phyloP scores from a whole-genome alignment of 108 stramenopile species.

The Nitzschia sp. region DNA sequence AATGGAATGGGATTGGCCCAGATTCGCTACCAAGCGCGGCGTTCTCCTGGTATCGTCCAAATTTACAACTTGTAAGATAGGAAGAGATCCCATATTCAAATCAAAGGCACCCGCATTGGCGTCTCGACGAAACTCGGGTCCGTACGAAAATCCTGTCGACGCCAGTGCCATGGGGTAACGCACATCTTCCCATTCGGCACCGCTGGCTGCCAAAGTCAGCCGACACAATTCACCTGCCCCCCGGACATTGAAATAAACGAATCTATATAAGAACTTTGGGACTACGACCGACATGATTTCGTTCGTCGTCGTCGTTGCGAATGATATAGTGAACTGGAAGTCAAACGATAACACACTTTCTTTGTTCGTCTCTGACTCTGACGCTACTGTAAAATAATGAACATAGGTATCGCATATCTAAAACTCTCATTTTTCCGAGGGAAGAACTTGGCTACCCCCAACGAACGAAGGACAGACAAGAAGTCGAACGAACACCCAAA shows the following conservation, averaged over 20 bases:
- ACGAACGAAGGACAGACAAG: too few species aligned
- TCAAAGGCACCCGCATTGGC: constrained; percentile 7
- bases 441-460: too few species aligned
- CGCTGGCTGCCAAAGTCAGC: neutral
- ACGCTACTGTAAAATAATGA: too few species aligned
- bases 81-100: constrained; percentile 1
- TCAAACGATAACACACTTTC: too few species aligned
- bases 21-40: neutral
- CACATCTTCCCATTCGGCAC: neutral
- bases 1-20: constrained; percentile 13
- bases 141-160: neutral
- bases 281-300: neutral
- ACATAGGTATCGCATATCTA: too few species aligned
- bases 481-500: too few species aligned
- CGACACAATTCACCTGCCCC: constrained; percentile 11
- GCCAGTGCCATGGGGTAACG: constrained; percentile 1
- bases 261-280: neutral
- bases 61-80: constrained; percentile 2
- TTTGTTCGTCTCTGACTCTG: too few species aligned
- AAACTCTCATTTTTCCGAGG: too few species aligned
- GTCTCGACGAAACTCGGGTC: constrained; percentile 7
- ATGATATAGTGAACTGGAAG: too few species aligned
- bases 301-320: too few species aligned
- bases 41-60: neutral
- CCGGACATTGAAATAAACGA: constrained; percentile 11